Evolutionary conservation across 208 protist genomes (phyloP).

Genomic region (Lotmaria passim): DNA sequence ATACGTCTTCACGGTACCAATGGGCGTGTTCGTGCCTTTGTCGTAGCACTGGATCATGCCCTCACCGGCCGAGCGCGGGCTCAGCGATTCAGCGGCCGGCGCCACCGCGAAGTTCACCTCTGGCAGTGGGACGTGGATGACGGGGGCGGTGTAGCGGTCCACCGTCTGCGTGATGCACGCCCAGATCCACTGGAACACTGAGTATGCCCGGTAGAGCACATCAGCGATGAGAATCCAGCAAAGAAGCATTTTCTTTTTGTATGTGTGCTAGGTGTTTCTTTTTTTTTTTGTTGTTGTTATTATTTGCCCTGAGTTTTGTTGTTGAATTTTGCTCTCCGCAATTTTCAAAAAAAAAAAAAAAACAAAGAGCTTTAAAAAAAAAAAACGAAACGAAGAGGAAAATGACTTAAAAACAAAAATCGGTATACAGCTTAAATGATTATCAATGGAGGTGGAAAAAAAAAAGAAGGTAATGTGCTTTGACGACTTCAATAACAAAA

Average conservation of each 20-base stretch:
- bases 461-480: constrained; percentile 17
- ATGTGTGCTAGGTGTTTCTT: background rate
- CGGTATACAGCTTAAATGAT: background rate
- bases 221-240: constrained; percentile 48
- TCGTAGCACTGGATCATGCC: constrained; percentile 90
- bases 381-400: too few species aligned
- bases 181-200: constrained; percentile 55
- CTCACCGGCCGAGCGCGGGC: constrained; percentile 67
- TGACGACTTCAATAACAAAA: constrained; percentile 21
- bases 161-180: constrained; percentile 48
- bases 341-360: constrained; percentile 20
- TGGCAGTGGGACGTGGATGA: constrained; percentile 73
- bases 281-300: background rate
- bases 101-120: constrained; percentile 51
- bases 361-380: background rate
- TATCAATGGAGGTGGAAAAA: constrained; percentile 28
- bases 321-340: background rate
- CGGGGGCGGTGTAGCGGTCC: constrained; percentile 84
- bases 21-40: constrained; percentile 85
- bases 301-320: background rate
- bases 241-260: constrained; percentile 45
- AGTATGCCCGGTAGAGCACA: constrained; percentile 67
- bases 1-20: constrained; percentile 77
- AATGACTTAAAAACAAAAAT: background rate
- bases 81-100: constrained; percentile 60